Conservation (phyloP, 352 stramenopile species). For the Phytophthora macrochlamydospora region DNA sequence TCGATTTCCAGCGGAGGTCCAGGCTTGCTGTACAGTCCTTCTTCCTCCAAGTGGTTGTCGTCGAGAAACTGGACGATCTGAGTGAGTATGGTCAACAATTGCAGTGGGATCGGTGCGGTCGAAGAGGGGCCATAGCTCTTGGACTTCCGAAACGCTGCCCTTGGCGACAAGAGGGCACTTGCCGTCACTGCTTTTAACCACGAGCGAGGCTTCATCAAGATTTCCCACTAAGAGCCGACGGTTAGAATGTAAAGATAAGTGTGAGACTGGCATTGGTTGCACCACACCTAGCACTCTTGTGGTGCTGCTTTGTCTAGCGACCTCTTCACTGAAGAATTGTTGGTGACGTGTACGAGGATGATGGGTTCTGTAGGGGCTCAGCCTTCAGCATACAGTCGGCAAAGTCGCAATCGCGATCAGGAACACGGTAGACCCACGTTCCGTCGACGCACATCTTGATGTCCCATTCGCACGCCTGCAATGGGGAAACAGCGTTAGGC, state of each 20-base stretch:
- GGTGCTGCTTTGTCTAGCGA: background rate
- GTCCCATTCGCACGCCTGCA: conserved; percentile 64
- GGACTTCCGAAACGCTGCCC: conserved; percentile 18
- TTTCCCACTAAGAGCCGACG: conserved; percentile 22
- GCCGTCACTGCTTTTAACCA: conserved; percentile 33
- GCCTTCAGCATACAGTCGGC: conserved; percentile 46
- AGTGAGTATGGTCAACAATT: conserved; percentile 35
- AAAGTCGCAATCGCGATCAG: conserved; percentile 52
- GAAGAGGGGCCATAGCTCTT: conserved; percentile 7
- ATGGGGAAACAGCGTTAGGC: no score
- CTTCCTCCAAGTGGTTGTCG: conserved; percentile 45
- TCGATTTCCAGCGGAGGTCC: conserved; percentile 26
- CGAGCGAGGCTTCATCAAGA: conserved; percentile 28
- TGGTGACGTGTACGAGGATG: conserved; percentile 8
- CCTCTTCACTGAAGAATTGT: conserved; percentile 4
- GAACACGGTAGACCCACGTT: conserved; percentile 66
- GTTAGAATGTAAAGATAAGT: conserved; percentile 11
- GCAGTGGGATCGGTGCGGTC: conserved; percentile 32
- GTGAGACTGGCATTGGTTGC: background rate
- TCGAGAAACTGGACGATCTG: conserved; percentile 56
- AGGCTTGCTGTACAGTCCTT: conserved; percentile 55
- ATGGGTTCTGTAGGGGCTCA: background rate
- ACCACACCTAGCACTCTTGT: background rate
- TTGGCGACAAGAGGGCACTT: conserved; percentile 26
- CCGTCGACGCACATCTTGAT: conserved; percentile 66